Base-by-base conservation (phyloP, 495 filamentous ascomycete genomes). In the Aspergillus egyptiacus region DNA sequence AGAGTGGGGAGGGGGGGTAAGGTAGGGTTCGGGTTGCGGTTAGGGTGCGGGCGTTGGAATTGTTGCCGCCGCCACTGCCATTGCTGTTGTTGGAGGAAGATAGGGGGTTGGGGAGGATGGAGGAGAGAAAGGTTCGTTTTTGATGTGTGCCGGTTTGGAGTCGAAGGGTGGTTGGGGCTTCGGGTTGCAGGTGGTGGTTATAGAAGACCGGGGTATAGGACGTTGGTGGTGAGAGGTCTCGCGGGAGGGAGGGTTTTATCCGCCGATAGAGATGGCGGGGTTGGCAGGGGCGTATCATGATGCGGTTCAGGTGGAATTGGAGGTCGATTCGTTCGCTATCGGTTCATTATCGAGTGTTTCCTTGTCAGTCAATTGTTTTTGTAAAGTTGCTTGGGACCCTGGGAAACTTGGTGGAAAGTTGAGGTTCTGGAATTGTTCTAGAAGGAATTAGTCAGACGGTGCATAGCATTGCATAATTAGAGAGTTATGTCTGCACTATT, bases 21-120 rank as follows among this genome's bases (percentile, higher is more conserved):
- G 87, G 86, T 50, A 98, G 84, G n/a, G 75, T 84, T 51, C 87
- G 85, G 34, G 77, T 73, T 15, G 87, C 88, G 51, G 75, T 76
- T 53, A 96, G 79, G 55, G 71, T 80, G 55, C 71, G 68, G 57
- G 57, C 57, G 3, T 55, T 53, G 28, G 57, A 46, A 42, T 56
- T 54, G 37, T 57, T 55, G 56, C 41, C 50, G 44, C 62, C 59
- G 32, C 61, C 58, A 50, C 52, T 57, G 30, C 50, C 45, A 40
- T 46, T 53, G 18, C 13, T 9, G 27, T 33, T 45, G 31, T 46
- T 46, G 31, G 20, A 32, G 31, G 31, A 10, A 2, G 31, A 5
- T 22, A 4, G 2, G 31, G 31, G 36, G 46, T 44, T 24, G 22
- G 65, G 59, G 50, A 71, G 56, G 48, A 71, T 46, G 25, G 67